phyloP scores from a whole-genome alignment of 208 protist genomes.

The Trypanosoma mega region DNA sequence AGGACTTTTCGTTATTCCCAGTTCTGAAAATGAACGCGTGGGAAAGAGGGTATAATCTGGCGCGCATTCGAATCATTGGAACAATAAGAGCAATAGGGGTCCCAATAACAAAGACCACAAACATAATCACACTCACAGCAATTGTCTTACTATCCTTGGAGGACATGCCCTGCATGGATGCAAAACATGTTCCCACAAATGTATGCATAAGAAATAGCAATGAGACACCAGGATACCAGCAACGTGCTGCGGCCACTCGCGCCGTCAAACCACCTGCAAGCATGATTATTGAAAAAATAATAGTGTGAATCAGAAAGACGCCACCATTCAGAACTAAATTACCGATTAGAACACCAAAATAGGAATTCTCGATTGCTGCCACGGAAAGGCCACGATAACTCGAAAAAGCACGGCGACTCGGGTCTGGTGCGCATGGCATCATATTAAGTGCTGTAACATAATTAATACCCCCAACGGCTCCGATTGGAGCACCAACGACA shows the following conservation, averaged over 20 bases:
- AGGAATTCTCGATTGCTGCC: slow-evolving; percentile 10
- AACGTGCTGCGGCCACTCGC: neutral
- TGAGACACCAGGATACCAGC: slow-evolving; percentile 5
- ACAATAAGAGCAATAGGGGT: neutral
- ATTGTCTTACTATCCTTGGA: neutral
- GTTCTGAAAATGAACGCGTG: too few relatives aligned
- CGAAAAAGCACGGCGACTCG: neutral
- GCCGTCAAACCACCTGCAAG: neutral
- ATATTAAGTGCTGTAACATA: slow-evolving; percentile 15
- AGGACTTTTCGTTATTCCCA: too few relatives aligned
- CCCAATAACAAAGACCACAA: slow-evolving; percentile 6
- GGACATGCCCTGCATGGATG: slow-evolving; percentile 6
- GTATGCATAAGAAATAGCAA: slow-evolving; percentile 5
- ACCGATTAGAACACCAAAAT: slow-evolving; percentile 10
- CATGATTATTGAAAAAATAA: slow-evolving; percentile 3
- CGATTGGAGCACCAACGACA: slow-evolving; percentile 9
- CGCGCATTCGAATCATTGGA: neutral
- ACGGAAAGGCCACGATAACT: slow-evolving; percentile 4
- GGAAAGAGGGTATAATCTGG: neutral
- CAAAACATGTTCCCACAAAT: slow-evolving; percentile 11
- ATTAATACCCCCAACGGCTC: slow-evolving; percentile 6
- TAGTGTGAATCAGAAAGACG: neutral
- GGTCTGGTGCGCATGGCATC: neutral
- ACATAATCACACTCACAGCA: slow-evolving; percentile 8
- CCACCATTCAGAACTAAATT: slow-evolving; percentile 8